phyloP scores from a whole-genome alignment of 176 grass and related monocot genomes.

The Luzula sylvatica region DNA sequence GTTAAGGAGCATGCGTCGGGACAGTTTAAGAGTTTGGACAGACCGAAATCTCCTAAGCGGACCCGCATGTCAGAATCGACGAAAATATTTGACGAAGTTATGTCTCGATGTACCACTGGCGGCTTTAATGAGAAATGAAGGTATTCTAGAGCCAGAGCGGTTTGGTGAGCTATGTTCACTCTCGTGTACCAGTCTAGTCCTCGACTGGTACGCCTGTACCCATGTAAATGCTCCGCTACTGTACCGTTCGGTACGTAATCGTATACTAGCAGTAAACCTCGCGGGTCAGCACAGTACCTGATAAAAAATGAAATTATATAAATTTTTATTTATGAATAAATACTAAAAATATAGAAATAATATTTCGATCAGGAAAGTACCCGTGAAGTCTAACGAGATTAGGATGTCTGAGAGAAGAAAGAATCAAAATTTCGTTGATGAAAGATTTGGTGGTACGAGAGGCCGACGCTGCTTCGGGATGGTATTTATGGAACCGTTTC shows the following conservation, averaged over 20 bases:
- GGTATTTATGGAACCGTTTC: constrained; percentile 67
- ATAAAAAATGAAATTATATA: too few species aligned
- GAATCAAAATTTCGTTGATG: constrained; percentile 92
- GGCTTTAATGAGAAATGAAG: constrained; percentile 84
- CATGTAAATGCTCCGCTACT: constrained; percentile 84
- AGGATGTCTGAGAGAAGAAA: constrained; percentile 80
- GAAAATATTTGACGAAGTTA: constrained; percentile 94
- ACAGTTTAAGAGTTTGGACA: constrained; percentile 57
- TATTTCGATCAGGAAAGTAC: too few species aligned
- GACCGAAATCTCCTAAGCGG: constrained; percentile 89
- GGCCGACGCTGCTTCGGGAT: constrained; percentile 33
- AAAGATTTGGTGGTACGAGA: constrained; percentile 66
- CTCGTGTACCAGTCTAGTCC: constrained; percentile 51
- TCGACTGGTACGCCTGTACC: background rate
- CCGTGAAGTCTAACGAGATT: constrained; percentile 88
- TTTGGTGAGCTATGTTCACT: constrained; percentile 77
- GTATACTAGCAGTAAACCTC: constrained; percentile 82
- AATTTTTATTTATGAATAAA: too few species aligned
- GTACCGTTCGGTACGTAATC: constrained; percentile 96
- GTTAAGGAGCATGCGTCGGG: constrained; percentile 56
- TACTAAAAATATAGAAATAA: too few species aligned
- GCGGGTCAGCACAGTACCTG: constrained; percentile 69
- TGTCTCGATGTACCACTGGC: constrained; percentile 87
- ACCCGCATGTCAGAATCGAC: constrained; percentile 83
- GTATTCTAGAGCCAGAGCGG: constrained; percentile 83